phyloP scores from a whole-genome alignment of 1,139 yeast species.

The Yamadazyma membranifaciens region DNA sequence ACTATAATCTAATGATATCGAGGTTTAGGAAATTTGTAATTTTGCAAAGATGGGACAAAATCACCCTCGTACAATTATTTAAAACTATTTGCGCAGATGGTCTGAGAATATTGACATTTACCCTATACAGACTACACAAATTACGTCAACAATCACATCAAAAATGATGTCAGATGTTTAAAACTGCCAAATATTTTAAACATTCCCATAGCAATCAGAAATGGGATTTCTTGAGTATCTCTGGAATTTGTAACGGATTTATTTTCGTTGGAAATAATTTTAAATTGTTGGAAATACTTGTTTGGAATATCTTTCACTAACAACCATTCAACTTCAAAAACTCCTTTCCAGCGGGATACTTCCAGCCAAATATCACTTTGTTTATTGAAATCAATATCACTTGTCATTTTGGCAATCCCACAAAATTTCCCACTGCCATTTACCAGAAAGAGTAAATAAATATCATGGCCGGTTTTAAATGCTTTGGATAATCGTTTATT shows the following conservation, averaged over 20 bases:
- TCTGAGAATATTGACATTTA: too few relatives aligned
- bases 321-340: conserved; percentile 55
- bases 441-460: conserved; percentile 56
- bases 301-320: conserved; percentile 51
- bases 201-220: conserved; percentile 47
- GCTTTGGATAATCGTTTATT: conserved; percentile 47
- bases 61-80: too few relatives aligned
- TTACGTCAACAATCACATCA: conserved; percentile 6
- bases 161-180: conserved; percentile 15
- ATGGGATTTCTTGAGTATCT: conserved; percentile 55
- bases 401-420: conserved; percentile 59
- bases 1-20: too few relatives aligned
- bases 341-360: conserved; percentile 48
- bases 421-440: conserved; percentile 61
- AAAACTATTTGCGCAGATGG: too few relatives aligned
- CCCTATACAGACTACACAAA: not conserved
- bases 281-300: conserved; percentile 42
- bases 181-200: conserved; percentile 40
- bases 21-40: too few relatives aligned
- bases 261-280: conserved; percentile 43
- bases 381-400: conserved; percentile 32
- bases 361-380: conserved; percentile 50
- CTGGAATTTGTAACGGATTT: conserved; percentile 59
- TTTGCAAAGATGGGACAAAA: too few relatives aligned
- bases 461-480: conserved; percentile 17